phyloP scores from a whole-genome alignment of 1,139 yeast species.

The Pichia sp. region DNA sequence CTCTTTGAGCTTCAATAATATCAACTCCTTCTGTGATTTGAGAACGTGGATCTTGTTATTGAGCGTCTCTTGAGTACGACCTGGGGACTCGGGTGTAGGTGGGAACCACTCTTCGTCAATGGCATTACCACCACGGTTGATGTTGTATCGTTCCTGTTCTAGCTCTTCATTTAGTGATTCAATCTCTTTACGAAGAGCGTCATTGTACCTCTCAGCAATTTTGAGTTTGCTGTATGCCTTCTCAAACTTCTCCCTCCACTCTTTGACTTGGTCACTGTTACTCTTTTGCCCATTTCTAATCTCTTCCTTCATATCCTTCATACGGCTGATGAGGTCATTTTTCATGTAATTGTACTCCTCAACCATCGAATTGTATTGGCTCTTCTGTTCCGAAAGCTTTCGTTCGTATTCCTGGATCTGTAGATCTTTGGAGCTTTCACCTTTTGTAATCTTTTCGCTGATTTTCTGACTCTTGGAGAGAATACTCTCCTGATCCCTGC shows the following conservation, averaged over 20 bases:
- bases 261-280: constrained; percentile 13
- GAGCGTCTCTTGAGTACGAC: constrained; percentile 1
- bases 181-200: constrained; percentile 6
- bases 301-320: constrained; percentile 18
- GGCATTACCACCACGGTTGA: neutral
- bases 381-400: constrained; percentile 5
- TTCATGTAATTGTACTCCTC: constrained; percentile 26
- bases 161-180: constrained; percentile 4
- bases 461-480: constrained; percentile 3
- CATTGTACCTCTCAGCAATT: constrained; percentile 9
- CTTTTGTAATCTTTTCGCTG: constrained; percentile 1
- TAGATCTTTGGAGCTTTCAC: neutral
- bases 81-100: constrained; percentile 24
- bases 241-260: constrained; percentile 16
- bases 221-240: constrained; percentile 11
- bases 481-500: neutral
- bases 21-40: constrained; percentile 20
- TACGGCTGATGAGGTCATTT: constrained; percentile 24
- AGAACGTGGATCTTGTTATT: constrained; percentile 19
- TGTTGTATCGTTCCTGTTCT: constrained; percentile 4
- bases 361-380: constrained; percentile 15
- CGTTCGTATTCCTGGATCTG: constrained; percentile 4
- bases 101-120: constrained; percentile 13
- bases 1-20: constrained; percentile 19
- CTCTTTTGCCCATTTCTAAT: constrained; percentile 14